Base-by-base conservation (phyloP, 768 basidiomycete genomes). In the Leccinum boreale region DNA sequence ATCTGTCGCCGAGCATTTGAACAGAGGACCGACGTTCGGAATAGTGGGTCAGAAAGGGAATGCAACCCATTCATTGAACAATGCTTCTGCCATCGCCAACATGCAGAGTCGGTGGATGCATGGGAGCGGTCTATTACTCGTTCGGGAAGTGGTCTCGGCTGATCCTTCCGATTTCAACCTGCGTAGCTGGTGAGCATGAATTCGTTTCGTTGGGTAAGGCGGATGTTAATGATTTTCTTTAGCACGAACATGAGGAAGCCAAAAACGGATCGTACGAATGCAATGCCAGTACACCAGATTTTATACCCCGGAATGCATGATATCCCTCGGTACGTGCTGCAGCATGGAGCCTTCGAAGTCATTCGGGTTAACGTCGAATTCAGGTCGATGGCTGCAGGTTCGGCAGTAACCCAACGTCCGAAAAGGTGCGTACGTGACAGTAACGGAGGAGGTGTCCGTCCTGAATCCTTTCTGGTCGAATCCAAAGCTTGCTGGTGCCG, bases 141-240 rank as follows among this genome's bases (percentile, higher is more conserved):
- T 67, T 44, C 58, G 65, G 36, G 58, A 61, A 31, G 21, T 61
- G n/a, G 50, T 65, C 11, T 4, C 61, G n/a, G 58, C 56, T 1
- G 57, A 61, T 51, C 64, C 59, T 15, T 50, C 56, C 5, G 59
- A 67, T 46, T 67, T 66, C 31, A 57, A 58, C 19, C 54, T 64
- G 9, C 65, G 62, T 23, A 31, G 45, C 28, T 64, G 65, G 65
- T 56, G 3, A 50, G 57, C 10, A 9, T 14, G 17, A 11, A 12
- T 23, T 24, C n/a, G 0, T 35, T 42, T 44, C 8, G 21, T 42
- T 46, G 15, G 19, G 10, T 24, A 24, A n/a, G 11, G 15, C 10
- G 42, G 24, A 67, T 5, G 17, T 21, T 24, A 12, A 47, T 3
- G 1, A 39, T 17, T 19, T 19, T 54, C 14, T 2, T 50, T 11